These are phyloP conservation scores for Kwoniella pini DNA, from an alignment of 768 basidiomycete species.

Conservation along the genomic window DNA sequence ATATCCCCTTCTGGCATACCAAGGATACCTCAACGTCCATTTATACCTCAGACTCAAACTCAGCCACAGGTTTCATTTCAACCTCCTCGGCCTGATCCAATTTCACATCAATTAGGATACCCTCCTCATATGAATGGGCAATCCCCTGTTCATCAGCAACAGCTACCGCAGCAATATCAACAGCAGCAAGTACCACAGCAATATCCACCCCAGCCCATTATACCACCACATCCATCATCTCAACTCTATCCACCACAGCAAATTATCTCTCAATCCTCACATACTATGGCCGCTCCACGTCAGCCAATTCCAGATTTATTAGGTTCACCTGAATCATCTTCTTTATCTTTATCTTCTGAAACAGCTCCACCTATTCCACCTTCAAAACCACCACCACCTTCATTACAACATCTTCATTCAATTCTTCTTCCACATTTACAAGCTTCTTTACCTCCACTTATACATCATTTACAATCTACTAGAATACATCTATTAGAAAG, in stretches of 20 bases:
- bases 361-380: conserved; percentile 45
- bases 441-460: conserved; percentile 70
- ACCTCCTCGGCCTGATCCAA: background rate
- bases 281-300: conserved; percentile 55
- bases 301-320: conserved; percentile 89
- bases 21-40: conserved; percentile 24
- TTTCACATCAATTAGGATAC: background rate
- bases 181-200: conserved; percentile 21
- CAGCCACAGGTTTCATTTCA: background rate
- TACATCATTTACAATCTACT: conserved; percentile 58
- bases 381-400: conserved; percentile 51
- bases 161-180: background rate
- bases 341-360: conserved; percentile 18
- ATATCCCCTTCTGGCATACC: conserved; percentile 13
- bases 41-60: conserved; percentile 19
- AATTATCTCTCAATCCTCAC: background rate
- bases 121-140: background rate
- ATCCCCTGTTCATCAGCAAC: conserved; percentile 1
- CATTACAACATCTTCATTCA: conserved; percentile 53
- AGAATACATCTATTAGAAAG: conserved; percentile 69
- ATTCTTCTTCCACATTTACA: conserved; percentile 74
- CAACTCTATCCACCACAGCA: conserved; percentile 9
- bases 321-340: conserved; percentile 62
- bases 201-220: conserved; percentile 54
- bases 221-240: conserved; percentile 60